phyloP scores from a whole-genome alignment of 805 yeast species.

The Candida stauntonica region DNA sequence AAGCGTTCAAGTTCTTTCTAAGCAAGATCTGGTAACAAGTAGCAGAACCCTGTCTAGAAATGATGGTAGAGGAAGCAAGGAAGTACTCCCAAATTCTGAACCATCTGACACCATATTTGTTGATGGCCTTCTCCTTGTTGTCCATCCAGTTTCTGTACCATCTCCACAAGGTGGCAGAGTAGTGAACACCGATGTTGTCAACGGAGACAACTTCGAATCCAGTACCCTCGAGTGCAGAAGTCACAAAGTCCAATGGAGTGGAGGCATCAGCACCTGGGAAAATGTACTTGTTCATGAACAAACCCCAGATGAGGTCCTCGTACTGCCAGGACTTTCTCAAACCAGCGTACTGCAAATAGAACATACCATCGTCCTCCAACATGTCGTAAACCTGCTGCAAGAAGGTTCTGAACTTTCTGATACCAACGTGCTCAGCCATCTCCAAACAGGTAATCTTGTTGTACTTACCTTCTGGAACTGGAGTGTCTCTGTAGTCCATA shows the following conservation, averaged over 20 bases:
- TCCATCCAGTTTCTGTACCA: slow-evolving; percentile 95
- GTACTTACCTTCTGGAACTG: slow-evolving; percentile 63
- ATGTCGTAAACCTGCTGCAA: slow-evolving; percentile 77
- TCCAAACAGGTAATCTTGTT: slow-evolving; percentile 87
- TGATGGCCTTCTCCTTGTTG: slow-evolving; percentile 68
- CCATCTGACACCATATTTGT: slow-evolving; percentile 87
- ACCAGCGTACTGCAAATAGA: slow-evolving; percentile 86
- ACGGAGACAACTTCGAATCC: slow-evolving; percentile 82
- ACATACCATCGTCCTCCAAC: slow-evolving; percentile 88
- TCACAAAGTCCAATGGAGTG: slow-evolving; percentile 84
- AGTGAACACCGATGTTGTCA: slow-evolving; percentile 90
- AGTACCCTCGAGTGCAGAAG: slow-evolving; percentile 68
- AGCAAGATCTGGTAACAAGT: slow-evolving; percentile 86
- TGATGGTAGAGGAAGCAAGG: slow-evolving; percentile 75
- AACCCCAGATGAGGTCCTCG: slow-evolving; percentile 91
- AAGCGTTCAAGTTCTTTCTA: slow-evolving; percentile 84
- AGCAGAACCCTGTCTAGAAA: slow-evolving; percentile 91
- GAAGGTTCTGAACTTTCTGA: slow-evolving; percentile 73
- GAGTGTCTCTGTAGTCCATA: slow-evolving; percentile 88
- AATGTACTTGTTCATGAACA: slow-evolving; percentile 92
- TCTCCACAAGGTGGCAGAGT: slow-evolving; percentile 86
- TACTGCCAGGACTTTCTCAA: slow-evolving; percentile 90
- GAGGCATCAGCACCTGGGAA: slow-evolving; percentile 98
- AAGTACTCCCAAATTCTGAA: slow-evolving; percentile 91
- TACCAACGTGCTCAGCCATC: slow-evolving; percentile 97